These are phyloP conservation scores for Phyllosticta citrichinensis DNA, from an alignment of 2,329 filamentous ascomycete species.

Conservation along the genomic window DNA sequence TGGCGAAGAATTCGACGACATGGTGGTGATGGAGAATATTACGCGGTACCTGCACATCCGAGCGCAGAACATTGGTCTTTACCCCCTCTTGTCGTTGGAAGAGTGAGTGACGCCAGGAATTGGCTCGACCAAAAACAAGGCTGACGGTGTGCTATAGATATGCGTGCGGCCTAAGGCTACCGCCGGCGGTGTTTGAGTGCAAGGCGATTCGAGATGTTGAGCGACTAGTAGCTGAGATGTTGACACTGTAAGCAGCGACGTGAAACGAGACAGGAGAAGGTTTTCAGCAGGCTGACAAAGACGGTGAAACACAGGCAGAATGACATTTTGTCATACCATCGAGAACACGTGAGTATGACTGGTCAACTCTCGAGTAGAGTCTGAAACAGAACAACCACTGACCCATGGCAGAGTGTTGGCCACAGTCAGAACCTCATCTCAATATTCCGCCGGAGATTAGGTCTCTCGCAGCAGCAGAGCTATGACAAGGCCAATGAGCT, in stretches of 20 bases:
- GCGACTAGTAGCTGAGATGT: slow-evolving; percentile 9
- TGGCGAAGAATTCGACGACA: slow-evolving; percentile 9
- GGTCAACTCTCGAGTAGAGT: neutral
- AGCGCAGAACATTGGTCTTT: slow-evolving; percentile 10
- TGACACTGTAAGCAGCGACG: slow-evolving; percentile 6
- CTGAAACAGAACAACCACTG: slow-evolving; percentile 3
- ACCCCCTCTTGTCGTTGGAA: slow-evolving; percentile 9
- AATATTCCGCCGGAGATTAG: slow-evolving; percentile 9
- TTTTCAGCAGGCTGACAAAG: neutral
- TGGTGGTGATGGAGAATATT: slow-evolving; percentile 11
- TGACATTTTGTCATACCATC: slow-evolving; percentile 11
- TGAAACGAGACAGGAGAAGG: neutral
- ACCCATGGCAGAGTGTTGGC: slow-evolving; percentile 9
- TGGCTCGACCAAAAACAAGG: neutral
- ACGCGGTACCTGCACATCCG: slow-evolving; percentile 9
- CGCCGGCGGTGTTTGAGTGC: slow-evolving; percentile 1
- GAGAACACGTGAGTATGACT: slow-evolving; percentile 8
- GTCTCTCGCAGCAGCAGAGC: slow-evolving; percentile 9
- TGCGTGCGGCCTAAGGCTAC: slow-evolving; percentile 8
- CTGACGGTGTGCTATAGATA: slow-evolving; percentile 1
- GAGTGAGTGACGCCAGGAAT: slow-evolving; percentile 1
- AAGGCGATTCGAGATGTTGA: slow-evolving; percentile 10
- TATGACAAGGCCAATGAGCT: slow-evolving; percentile 9
- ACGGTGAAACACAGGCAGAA: slow-evolving; percentile 7
- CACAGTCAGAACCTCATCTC: slow-evolving; percentile 11